Evolutionary conservation across 2,329 filamentous ascomycete genomes (phyloP), one percentile per base, ranked within the genome.

Genomic region (Arachnomyces sp.): DNA sequence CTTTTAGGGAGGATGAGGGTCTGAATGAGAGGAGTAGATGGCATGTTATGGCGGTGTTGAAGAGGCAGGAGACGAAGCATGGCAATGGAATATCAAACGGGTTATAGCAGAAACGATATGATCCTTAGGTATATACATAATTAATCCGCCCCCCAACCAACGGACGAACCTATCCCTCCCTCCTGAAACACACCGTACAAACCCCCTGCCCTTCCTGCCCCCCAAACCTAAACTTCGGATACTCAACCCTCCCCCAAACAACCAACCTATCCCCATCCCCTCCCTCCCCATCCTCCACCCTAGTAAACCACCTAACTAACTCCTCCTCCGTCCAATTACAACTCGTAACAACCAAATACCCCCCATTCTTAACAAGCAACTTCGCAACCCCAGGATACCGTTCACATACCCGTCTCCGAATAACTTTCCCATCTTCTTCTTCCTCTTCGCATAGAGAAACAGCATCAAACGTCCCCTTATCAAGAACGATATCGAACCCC

Each of bases 271-370:
- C 57, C 16, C 51, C 52, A n/a, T 38, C 52, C 2, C 40, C 51
- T 28, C 49, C 51, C 3, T 40, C 61, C 46, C 3, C 57, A 52
- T 36, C 59, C 31, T 29, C 40, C 37, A 20, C 46, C 14, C 44
- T 62, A 37, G 74, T 78, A 58, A 96, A 92, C 88, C 90, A 96
- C 12, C 65, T 66, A 44, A 74, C 70, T 53, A 98, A 65, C 68
- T 98, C 92, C 31, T 79, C 76, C 67, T 92, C 88, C 1, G 90
- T 96, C 92, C 92, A 98, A 65, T 98, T 98, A 61, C 92, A 98
- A 63, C 88, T 95, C 40, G 92, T 96, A 39, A 98, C 77, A 44
- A 95, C 64, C 52, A 96, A 76, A 16, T 86, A 70, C 0, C 86
- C 86, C 1, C 81, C 82, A 1, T 64, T 66, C 51, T 77, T 79